These are phyloP conservation scores for Cyberlindnera japonica DNA, from an alignment of 805 yeast species.

Conservation along the genomic window DNA sequence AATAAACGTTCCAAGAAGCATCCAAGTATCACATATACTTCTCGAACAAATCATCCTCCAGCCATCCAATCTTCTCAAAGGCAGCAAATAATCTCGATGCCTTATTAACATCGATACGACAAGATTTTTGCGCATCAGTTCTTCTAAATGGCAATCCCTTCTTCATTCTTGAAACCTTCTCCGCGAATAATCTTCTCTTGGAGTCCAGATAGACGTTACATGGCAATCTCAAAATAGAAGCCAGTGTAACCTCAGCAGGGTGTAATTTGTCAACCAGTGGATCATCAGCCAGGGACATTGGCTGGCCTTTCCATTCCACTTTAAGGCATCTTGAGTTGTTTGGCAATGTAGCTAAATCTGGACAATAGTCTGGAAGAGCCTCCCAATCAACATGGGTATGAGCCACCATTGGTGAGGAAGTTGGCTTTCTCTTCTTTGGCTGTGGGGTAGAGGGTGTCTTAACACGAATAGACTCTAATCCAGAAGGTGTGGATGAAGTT, in stretches of 20 bases:
- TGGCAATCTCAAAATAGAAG: conserved; percentile 86
- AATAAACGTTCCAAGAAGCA: background rate
- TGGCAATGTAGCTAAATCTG: conserved; percentile 64
- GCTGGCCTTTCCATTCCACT: conserved; percentile 98
- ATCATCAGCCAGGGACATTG: conserved; percentile 83
- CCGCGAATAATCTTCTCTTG: conserved; percentile 81
- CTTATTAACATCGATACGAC: conserved; percentile 94
- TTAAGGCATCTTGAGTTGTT: conserved; percentile 66
- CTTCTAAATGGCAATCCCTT: conserved; percentile 84
- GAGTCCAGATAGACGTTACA: conserved; percentile 79
- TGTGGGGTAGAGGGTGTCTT: conserved; percentile 26
- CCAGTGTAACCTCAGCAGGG: conserved; percentile 86
- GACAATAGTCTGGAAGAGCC: conserved; percentile 79
- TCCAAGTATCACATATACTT: conserved; percentile 35
- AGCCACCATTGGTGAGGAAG: conserved; percentile 39
- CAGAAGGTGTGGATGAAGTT: conserved; percentile 24
- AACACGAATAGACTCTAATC: background rate
- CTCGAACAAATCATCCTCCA: conserved; percentile 68
- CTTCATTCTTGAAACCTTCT: conserved; percentile 76
- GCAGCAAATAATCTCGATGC: conserved; percentile 92
- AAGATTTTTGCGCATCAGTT: conserved; percentile 97
- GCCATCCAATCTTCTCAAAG: conserved; percentile 95
- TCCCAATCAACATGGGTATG: conserved; percentile 61
- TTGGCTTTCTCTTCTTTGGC: conserved; percentile 37
- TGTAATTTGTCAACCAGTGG: conserved; percentile 72